phyloP scores from a whole-genome alignment of 1,284 basidiomycete genomes.

The Rhodotorula sp. region DNA sequence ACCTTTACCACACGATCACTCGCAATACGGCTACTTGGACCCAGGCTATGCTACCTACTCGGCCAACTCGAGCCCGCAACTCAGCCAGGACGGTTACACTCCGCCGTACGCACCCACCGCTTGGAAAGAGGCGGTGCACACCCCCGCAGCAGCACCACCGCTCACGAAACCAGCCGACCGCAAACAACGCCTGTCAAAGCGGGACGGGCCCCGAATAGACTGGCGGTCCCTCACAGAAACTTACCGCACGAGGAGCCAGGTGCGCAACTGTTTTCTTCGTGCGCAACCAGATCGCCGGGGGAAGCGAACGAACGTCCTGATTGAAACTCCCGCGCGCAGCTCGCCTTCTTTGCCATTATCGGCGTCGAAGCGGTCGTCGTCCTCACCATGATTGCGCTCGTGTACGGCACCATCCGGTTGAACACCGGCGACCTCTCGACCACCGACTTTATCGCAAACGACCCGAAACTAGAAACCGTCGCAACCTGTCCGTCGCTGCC shows the following conservation, averaged over 20 bases:
- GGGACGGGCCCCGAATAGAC: too few species aligned
- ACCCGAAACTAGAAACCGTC: conserved; percentile 32
- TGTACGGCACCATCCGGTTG: conserved; percentile 25
- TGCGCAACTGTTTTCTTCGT: not conserved
- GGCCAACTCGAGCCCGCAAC: not conserved
- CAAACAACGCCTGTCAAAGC: too few species aligned
- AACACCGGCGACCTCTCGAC: conserved; percentile 28
- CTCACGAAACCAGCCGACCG: too few species aligned
- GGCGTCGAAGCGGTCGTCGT: conserved; percentile 23
- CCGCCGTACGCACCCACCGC: too few species aligned
- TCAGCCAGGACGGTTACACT: too few species aligned
- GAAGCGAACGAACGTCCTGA: not conserved
- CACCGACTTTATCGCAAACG: conserved; percentile 8
- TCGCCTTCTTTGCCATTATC: conserved; percentile 33
- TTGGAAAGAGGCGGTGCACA: too few species aligned
- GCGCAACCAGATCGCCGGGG: too few species aligned
- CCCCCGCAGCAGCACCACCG: too few species aligned
- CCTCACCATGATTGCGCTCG: conserved; percentile 31
- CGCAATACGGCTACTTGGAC: not conserved
- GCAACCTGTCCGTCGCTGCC: conserved; percentile 25
- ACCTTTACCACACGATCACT: not conserved
- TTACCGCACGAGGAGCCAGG: conserved; percentile 33
- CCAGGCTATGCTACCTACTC: not conserved
- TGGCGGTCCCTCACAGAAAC: conserved; percentile 2
- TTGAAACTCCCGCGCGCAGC: not conserved